A percentile compares a stretch with the other conserved stretches of the same genome.
These are phyloP conservation scores for Melaleuca alternifolia DNA, from an alignment of 345 rosid species.

Conservation along the genomic window DNA sequence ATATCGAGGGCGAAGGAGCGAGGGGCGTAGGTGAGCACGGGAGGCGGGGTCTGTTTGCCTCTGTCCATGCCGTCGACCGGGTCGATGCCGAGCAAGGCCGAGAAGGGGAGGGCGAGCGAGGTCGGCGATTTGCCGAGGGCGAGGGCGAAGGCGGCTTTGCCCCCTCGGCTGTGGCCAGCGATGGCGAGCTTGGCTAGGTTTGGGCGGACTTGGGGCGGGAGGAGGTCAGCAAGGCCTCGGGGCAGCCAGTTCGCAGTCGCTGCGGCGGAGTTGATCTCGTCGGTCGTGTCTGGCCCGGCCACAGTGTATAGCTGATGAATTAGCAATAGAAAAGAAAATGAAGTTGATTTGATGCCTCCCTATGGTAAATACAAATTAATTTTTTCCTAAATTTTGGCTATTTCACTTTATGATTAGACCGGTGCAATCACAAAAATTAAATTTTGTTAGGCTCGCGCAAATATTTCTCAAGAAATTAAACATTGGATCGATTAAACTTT, in stretches of 20 bases:
- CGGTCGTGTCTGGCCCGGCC: constrained; percentile 58
- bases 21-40: constrained; percentile 52
- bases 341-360: too few species aligned
- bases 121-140: constrained; percentile 37
- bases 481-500: accelerated
- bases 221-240: constrained; percentile 27
- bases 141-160: constrained; percentile 66
- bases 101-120: constrained; percentile 26
- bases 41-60: constrained; percentile 67
- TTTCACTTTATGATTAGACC: not conserved
- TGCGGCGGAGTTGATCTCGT: constrained; percentile 46
- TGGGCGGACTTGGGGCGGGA: constrained; percentile 43
- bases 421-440: not conserved
- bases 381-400: not conserved
- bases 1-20: constrained; percentile 49
- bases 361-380: too few species aligned
- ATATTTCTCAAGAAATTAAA: not conserved
- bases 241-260: constrained; percentile 52
- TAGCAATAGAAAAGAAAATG: too few species aligned
- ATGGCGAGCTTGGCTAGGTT: constrained; percentile 45
- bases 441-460: not conserved
- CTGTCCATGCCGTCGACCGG: constrained; percentile 68
- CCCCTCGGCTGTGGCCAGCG: constrained; percentile 87
- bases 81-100: constrained; percentile 68
- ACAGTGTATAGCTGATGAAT: constrained; percentile 21